Percentiles rank a stretch among this genome's conserved stretches.
Evolutionary conservation across 768 basidiomycete genomes (phyloP).

Genomic region (Porpolomopsis calyptriformis): DNA sequence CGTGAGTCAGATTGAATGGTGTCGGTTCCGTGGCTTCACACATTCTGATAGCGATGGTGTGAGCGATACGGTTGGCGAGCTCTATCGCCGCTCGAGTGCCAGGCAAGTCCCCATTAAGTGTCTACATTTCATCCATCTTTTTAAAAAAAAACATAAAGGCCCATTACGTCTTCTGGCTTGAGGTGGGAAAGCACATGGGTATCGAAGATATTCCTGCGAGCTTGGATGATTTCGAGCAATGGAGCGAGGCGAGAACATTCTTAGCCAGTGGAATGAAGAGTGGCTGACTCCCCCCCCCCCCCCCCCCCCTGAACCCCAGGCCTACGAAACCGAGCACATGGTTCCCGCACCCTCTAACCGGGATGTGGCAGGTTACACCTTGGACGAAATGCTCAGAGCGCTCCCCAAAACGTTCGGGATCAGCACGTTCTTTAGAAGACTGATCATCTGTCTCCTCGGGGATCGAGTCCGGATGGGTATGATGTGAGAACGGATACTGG

Average conservation of each 20-base stretch:
- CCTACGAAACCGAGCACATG: constrained; percentile 34
- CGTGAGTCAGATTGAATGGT: constrained; percentile 18
- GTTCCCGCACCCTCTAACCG: constrained; percentile 31
- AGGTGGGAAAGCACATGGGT: constrained; percentile 37
- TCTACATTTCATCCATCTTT: neutral
- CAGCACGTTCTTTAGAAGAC: constrained; percentile 22
- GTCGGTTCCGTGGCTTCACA: neutral
- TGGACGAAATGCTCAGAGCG: constrained; percentile 29
- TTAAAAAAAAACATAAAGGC: constrained; percentile 17
- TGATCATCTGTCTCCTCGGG: constrained; percentile 31
- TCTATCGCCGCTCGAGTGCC: constrained; percentile 32
- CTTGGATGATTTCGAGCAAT: constrained; percentile 25
- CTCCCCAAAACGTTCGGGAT: constrained; percentile 30
- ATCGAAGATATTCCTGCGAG: constrained; percentile 37
- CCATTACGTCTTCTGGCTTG: constrained; percentile 33
- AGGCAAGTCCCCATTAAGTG: constrained; percentile 24
- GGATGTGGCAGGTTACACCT: constrained; percentile 29
- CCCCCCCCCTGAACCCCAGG: constrained; percentile 14
- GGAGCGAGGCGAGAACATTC: constrained; percentile 24
- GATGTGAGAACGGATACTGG: constrained; percentile 26
- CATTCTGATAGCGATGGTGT: constrained; percentile 25
- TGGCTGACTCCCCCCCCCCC: neutral
- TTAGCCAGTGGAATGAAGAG: neutral
- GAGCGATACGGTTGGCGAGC: constrained; percentile 34
- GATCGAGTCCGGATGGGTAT: constrained; percentile 37